These are phyloP conservation scores for Candida oleophila DNA, from an alignment of 805 yeast genomes.

Conservation along the genomic window DNA sequence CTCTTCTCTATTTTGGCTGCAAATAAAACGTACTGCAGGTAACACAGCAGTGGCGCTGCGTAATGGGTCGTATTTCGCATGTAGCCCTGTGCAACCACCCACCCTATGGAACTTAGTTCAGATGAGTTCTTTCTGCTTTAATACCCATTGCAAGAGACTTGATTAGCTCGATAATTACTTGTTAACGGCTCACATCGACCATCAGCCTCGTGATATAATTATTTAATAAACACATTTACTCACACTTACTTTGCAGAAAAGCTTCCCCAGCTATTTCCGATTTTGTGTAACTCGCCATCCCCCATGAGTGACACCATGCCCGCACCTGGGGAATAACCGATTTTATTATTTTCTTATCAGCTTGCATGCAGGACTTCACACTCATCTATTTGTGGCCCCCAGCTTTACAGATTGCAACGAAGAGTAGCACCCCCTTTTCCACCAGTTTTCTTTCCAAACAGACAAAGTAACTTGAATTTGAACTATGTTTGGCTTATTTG, in stretches of 20 bases:
- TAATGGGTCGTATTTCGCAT: no score
- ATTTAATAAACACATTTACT: no score
- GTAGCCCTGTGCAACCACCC: no score
- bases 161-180: no score
- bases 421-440: not conserved
- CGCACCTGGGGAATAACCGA: not conserved
- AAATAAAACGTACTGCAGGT: no score
- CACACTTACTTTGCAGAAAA: no score
- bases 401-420: not conserved
- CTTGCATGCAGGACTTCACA: not conserved
- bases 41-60: no score
- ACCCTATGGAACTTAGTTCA: no score
- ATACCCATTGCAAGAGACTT: no score
- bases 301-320: not conserved
- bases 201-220: not conserved
- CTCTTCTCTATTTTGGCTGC: no score
- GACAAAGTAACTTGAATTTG: not conserved
- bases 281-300: not conserved
- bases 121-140: no score
- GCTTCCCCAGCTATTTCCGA: not conserved
- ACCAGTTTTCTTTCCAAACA: not conserved
- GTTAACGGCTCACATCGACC: no score
- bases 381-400: not conserved
- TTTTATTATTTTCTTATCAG: slow-evolving; percentile 1
- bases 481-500: slow-evolving; percentile 16